Evolutionary conservation across 352 stramenopile species (phyloP).

Genomic region (Phytophthora pistaciae): DNA sequence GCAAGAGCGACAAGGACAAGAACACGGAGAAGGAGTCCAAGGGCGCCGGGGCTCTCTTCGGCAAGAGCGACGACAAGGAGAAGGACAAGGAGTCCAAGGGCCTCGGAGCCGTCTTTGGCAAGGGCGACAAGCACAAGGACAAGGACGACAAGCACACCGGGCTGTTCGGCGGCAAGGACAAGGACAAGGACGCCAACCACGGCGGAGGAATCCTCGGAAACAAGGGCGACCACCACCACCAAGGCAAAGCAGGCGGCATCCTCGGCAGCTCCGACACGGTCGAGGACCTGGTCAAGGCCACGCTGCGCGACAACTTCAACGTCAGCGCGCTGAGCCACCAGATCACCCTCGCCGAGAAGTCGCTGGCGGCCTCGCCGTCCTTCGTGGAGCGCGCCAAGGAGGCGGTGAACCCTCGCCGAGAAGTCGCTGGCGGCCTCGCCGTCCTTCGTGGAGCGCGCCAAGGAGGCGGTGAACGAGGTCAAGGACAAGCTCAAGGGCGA

Average conservation of each 20-base stretch:
- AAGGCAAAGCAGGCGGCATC: not conserved
- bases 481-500: conserved; percentile 31
- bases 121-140: conserved; percentile 13
- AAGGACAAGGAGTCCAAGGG: conserved; percentile 1
- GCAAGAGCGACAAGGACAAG: conserved; percentile 9
- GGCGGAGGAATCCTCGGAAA: conserved; percentile 3
- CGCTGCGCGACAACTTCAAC: conserved; percentile 32
- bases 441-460: conserved; percentile 30
- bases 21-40: not conserved
- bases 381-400: conserved; percentile 34
- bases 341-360: conserved; percentile 30
- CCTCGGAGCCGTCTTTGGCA: not conserved
- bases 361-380: conserved; percentile 14
- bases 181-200: conserved; percentile 20
- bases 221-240: conserved; percentile 5
- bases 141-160: conserved; percentile 9
- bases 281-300: conserved; percentile 29
- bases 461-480: conserved; percentile 29
- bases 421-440: conserved; percentile 21
- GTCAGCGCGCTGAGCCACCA: conserved; percentile 27
- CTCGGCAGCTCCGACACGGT: conserved; percentile 26
- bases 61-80: conserved; percentile 1
- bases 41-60: conserved; percentile 3
- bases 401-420: conserved; percentile 17
- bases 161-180: conserved; percentile 13